phyloP scores from a whole-genome alignment of 331 rosid species.

The Quercus lobata region DNA sequence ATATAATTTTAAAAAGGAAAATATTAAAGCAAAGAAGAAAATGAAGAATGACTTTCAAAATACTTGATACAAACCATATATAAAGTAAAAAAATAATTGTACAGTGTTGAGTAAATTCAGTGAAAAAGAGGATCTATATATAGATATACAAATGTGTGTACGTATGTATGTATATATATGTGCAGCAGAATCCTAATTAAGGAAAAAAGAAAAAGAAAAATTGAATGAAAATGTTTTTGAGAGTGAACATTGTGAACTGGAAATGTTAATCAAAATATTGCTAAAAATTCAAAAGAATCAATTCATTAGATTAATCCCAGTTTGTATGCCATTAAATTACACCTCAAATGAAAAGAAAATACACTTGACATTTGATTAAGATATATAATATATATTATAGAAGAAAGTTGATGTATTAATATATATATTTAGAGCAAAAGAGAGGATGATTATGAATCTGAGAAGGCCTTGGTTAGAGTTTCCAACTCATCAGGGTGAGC shows the following conservation, averaged over 20 bases:
- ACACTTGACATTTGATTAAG: no score
- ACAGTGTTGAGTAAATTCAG: neutral
- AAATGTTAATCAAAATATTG: neutral
- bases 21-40: no score
- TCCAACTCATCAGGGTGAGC: conserved; percentile 50
- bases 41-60: no score
- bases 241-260: neutral
- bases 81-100: neutral
- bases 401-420: neutral
- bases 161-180: neutral
- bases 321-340: neutral
- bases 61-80: no score
- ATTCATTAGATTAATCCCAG: neutral
- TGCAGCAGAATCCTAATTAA: no score
- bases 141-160: no score
- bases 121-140: neutral
- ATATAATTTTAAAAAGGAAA: no score
- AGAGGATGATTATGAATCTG: conserved; percentile 45
- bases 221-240: no score
- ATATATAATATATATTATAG: no score
- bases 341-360: no score
- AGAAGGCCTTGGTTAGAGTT: conserved; percentile 65
- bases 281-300: neutral
- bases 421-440: neutral
- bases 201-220: no score